These are phyloP conservation scores for Pyrenophora graminea DNA, from an alignment of 2,329 filamentous ascomycete genomes.

Conservation along the genomic window DNA sequence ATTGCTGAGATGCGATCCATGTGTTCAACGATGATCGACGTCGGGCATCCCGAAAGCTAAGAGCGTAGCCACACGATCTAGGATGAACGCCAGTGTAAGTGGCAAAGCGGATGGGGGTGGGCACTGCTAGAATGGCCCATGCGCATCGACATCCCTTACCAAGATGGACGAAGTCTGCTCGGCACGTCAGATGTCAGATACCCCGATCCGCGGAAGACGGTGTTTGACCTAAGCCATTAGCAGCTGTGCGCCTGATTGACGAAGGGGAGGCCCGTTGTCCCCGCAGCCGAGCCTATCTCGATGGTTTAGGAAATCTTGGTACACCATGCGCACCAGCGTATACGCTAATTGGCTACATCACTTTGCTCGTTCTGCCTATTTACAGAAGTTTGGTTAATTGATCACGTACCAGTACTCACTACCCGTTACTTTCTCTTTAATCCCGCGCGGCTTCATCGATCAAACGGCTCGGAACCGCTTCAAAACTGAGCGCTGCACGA, in stretches of 20 bases:
- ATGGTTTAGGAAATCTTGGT: neutral
- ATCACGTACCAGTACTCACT: neutral
- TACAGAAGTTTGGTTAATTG: neutral
- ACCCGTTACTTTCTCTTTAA: neutral
- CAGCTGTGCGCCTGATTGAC: neutral
- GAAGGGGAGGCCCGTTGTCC: neutral
- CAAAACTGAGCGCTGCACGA: no score
- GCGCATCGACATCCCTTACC: constrained; percentile 3
- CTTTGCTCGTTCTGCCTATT: neutral
- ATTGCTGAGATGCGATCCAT: no score
- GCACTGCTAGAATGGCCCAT: constrained; percentile 3
- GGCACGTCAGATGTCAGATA: constrained; percentile 12
- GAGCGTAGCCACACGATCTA: no score
- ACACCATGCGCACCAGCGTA: neutral
- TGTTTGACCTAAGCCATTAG: neutral
- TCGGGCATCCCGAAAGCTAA: no score
- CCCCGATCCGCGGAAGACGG: constrained; percentile 7
- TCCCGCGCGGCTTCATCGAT: neutral
- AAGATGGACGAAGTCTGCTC: neutral
- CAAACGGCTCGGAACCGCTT: neutral
- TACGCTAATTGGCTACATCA: neutral
- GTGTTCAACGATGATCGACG: neutral
- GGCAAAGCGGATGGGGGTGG: neutral
- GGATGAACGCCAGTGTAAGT: neutral
- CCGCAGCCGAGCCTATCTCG: neutral